Percentiles rank a stretch among this genome's conserved stretches.
These are phyloP conservation scores for Dictyostelium citrinum DNA, from an alignment of 78 protist genomes.

Conservation along the genomic window DNA sequence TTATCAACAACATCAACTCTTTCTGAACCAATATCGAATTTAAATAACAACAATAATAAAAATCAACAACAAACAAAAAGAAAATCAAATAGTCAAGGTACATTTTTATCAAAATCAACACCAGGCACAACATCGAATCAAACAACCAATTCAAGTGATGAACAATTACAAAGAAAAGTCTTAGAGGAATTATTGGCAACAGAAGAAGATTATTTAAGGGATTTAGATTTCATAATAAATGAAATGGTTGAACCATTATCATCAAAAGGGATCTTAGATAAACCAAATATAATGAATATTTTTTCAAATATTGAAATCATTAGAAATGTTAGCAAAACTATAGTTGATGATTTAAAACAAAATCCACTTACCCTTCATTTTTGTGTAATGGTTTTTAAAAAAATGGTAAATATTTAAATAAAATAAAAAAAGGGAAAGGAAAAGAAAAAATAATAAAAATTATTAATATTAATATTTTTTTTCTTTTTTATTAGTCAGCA, in stretches of 20 bases:
- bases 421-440: not conserved
- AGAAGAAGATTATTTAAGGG: conserved; percentile 53
- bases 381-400: conserved; percentile 19
- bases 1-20: not conserved
- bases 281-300: not conserved
- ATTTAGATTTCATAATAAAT: conserved; percentile 36
- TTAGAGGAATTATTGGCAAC: conserved; percentile 19
- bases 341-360: conserved; percentile 14
- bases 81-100: not conserved
- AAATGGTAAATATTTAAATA: conserved; percentile 8
- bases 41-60: not conserved
- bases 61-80: not conserved
- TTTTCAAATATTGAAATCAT: conserved; percentile 68
- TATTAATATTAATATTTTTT: not conserved
- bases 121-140: not conserved
- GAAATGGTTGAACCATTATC: conserved; percentile 26
- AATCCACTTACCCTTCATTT: not conserved
- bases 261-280: not conserved
- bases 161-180: not conserved
- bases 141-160: not conserved
- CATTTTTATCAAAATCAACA: not conserved
- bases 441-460: not conserved
- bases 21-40: not conserved
- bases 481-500: conserved; percentile 14
- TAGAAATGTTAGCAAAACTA: conserved; percentile 28